These are phyloP conservation scores for Nematocida ironsii DNA, from an alignment of 371 early-diverging fungal genomes.

Conservation along the genomic window DNA sequence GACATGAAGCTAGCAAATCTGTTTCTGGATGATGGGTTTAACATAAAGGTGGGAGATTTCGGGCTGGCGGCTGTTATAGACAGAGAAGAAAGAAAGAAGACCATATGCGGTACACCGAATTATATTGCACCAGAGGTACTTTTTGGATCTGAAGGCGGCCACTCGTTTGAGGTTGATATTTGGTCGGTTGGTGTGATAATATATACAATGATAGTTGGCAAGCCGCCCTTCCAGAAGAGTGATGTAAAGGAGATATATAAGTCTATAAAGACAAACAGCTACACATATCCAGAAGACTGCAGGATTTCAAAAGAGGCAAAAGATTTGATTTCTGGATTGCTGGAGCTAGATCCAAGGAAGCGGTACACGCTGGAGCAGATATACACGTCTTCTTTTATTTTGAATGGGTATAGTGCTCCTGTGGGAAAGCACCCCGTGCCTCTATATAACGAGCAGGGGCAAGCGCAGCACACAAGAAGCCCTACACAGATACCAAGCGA, in stretches of 20 bases:
- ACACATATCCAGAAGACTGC: slow-evolving; percentile 76
- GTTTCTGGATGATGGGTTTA: slow-evolving; percentile 77
- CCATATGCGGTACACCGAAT: slow-evolving; percentile 94
- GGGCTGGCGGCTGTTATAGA: slow-evolving; percentile 77
- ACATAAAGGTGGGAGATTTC: slow-evolving; percentile 91
- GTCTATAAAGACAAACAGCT: slow-evolving; percentile 76
- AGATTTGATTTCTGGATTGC: slow-evolving; percentile 75
- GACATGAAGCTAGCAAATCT: slow-evolving; percentile 94
- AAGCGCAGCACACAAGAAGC: background rate
- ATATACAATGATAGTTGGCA: slow-evolving; percentile 83
- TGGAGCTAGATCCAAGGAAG: slow-evolving; percentile 75
- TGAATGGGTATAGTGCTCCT: background rate
- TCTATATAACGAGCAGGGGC: background rate
- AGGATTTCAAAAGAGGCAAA: slow-evolving; percentile 75
- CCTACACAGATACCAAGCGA: background rate
- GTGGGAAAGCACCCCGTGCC: background rate
- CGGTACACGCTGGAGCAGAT: slow-evolving; percentile 72
- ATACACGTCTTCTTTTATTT: slow-evolving; percentile 45
- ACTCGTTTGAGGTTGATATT: slow-evolving; percentile 90
- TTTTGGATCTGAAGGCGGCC: slow-evolving; percentile 77
- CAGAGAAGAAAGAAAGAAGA: slow-evolving; percentile 71
- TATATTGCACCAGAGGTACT: slow-evolving; percentile 96
- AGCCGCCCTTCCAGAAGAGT: slow-evolving; percentile 87
- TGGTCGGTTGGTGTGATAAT: slow-evolving; percentile 92
- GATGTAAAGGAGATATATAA: slow-evolving; percentile 78